A percentile compares a stretch with the other conserved stretches of the same genome.
phyloP scores from a whole-genome alignment of 2,329 filamentous ascomycete genomes.

The Phyllosticta citriasiana region DNA sequence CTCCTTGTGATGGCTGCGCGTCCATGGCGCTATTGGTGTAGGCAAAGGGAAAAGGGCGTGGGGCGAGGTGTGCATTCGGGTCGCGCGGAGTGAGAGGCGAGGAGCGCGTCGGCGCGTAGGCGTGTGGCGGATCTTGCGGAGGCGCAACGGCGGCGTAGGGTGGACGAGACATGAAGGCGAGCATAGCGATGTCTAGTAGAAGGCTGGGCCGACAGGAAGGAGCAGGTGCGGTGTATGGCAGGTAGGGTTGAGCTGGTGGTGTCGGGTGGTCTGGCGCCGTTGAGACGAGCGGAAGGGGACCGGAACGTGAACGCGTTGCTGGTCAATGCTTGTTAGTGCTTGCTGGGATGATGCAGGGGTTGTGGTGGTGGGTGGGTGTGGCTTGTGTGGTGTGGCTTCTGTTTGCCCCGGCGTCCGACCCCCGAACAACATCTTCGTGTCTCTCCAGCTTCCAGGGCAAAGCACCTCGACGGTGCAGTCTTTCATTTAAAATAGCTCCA shows the following conservation, averaged over 20 bases:
- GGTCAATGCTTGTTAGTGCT: neutral
- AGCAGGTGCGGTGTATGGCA: neutral
- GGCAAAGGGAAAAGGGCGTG: neutral
- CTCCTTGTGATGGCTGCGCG: neutral
- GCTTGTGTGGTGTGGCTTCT: neutral
- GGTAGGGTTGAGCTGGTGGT: neutral
- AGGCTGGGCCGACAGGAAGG: neutral
- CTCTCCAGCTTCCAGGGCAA: neutral
- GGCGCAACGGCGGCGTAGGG: neutral
- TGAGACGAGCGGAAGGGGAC: neutral
- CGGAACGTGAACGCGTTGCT: constrained; percentile 4
- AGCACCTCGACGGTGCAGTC: neutral
- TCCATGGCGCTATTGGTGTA: neutral
- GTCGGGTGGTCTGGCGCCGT: neutral
- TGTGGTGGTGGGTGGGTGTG: neutral
- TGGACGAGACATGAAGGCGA: constrained; percentile 1
- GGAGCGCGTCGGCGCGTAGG: constrained; percentile 8
- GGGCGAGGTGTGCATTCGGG: neutral
- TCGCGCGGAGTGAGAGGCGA: constrained; percentile 9
- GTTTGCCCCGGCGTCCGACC: no score
- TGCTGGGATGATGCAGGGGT: neutral
- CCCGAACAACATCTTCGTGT: neutral
- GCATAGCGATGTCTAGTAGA: neutral
- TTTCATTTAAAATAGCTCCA: no score
- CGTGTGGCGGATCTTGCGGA: neutral